Evolutionary conservation across 257 asterid genomes (phyloP).

Genomic region (Sherardia arvensis): DNA sequence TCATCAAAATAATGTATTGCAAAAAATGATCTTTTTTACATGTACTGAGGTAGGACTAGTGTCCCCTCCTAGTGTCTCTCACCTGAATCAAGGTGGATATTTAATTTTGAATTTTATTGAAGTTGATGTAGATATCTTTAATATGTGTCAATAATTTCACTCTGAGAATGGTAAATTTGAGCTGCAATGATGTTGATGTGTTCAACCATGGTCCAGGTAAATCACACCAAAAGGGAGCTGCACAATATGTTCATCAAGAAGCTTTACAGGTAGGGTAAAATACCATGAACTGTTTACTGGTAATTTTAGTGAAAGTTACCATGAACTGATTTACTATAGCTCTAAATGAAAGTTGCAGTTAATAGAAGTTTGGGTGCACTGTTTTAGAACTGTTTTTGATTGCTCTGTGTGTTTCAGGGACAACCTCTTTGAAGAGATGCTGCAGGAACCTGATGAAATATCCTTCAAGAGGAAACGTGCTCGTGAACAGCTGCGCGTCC

Average conservation of each 20-base stretch:
- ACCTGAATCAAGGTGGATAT: too few species aligned
- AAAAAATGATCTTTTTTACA: too few species aligned
- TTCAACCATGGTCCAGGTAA: slow-evolving; percentile 44
- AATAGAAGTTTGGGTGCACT: neutral
- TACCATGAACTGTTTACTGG: too few species aligned
- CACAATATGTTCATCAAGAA: slow-evolving; percentile 62
- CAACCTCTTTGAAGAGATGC: slow-evolving; percentile 80
- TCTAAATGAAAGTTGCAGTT: neutral
- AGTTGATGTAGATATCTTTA: too few species aligned
- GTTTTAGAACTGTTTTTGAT: slow-evolving; percentile 13
- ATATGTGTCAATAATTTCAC: too few species aligned
- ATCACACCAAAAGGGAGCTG: slow-evolving; percentile 87
- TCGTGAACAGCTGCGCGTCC: slow-evolving; percentile 72
- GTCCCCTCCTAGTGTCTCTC: too few species aligned
- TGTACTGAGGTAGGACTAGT: too few species aligned
- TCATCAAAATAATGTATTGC: too few species aligned
- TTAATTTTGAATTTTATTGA: too few species aligned
- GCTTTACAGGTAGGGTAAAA: slow-evolving; percentile 62
- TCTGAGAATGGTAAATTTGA: neutral
- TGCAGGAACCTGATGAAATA: slow-evolving; percentile 96
- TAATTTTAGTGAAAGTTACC: too few species aligned
- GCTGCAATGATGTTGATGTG: neutral
- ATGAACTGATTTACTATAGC: too few species aligned
- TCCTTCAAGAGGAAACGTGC: slow-evolving; percentile 83
- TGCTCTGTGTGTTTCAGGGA: slow-evolving; percentile 43